Evolutionary conservation across 495 filamentous ascomycete genomes (phyloP), one percentile per base, ranked within the genome.

Genomic region (Chaetomium cochliodes): DNA sequence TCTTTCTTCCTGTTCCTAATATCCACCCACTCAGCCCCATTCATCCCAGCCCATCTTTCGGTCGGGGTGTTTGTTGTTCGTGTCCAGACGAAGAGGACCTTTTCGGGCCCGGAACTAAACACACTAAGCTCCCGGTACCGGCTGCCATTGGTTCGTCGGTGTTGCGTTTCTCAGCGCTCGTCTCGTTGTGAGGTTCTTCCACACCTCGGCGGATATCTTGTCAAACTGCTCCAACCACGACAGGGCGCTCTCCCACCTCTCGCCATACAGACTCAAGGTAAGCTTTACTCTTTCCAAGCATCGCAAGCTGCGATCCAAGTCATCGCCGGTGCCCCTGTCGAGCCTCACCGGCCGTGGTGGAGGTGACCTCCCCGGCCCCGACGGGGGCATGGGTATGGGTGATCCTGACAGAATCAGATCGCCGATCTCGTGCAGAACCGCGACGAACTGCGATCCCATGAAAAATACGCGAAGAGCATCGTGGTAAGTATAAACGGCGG

Each of bases 391-490:
- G 1, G 78, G 77, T 0, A 70, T 58, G 5, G 67, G 69, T 18
- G 71, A 57, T 12, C 73, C 74, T 0, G 77, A 71, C 13, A 85
- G 72, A 0, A 85, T 73, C 51, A 78, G 55, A 37, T 88, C 82
- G 54, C 81, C 78, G 30, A 81, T 81, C 50, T 85, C 83, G 23
- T 78, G 76, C 3, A 92, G 77, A 4, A 90, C 85, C 20, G 87
- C 86, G 28, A 90, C 77, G 62, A 92, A 85, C 68, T 90, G 88
- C 23, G 83, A 82, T 0, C 86, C 89, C 64, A 90, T 84, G 75
- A 89, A 91, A 66, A 86, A 91, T 8, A 87, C 85, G 20, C 87
- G 81, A 52, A 91, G 79, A 6, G 87, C 85, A 67, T 92, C 90
- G 72, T 90, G 87, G 69, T 87, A 91, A 8, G 88, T 90, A 59